Evolutionary conservation across 257 asterid genomes (phyloP).

Genomic region (Fraxinus pennsylvanica): DNA sequence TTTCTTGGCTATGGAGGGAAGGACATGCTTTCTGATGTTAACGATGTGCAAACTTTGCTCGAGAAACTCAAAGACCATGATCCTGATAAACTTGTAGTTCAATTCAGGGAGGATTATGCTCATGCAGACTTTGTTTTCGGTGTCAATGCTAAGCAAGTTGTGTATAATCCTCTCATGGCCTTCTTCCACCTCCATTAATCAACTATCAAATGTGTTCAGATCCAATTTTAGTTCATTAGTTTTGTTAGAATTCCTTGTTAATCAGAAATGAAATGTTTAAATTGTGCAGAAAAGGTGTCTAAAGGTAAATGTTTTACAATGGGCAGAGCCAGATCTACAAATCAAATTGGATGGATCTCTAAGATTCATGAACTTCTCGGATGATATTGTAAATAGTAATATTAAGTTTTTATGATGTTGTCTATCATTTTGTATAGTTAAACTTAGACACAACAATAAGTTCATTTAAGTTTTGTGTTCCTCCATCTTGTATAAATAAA

Average conservation of each 20-base stretch:
- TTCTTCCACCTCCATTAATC: constrained; percentile 38
- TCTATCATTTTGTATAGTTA: too few relatives aligned
- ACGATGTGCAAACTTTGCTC: constrained; percentile 51
- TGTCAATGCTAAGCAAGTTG: constrained; percentile 48
- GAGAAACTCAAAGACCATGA: constrained; percentile 37
- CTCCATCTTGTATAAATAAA: too few relatives aligned
- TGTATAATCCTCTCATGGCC: constrained; percentile 49
- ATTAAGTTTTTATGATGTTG: too few relatives aligned
- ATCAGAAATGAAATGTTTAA: too few relatives aligned
- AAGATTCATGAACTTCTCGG: too few relatives aligned
- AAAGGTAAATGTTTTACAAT: too few relatives aligned
- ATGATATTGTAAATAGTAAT: too few relatives aligned
- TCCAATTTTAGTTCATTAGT: not conserved
- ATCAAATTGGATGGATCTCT: too few relatives aligned
- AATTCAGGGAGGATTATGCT: constrained; percentile 48
- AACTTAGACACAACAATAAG: too few relatives aligned
- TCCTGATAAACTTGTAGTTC: constrained; percentile 45
- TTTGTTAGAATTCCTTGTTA: constrained; percentile 8
- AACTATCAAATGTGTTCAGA: not conserved
- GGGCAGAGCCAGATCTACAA: too few relatives aligned
- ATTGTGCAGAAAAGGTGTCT: too few relatives aligned
- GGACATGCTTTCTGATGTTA: constrained; percentile 47
- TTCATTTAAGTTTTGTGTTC: too few relatives aligned
- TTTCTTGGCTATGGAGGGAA: constrained; percentile 59
- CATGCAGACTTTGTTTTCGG: constrained; percentile 55